phyloP scores from a whole-genome alignment of 495 filamentous ascomycete species.

The Hypoxylon intermedium region DNA sequence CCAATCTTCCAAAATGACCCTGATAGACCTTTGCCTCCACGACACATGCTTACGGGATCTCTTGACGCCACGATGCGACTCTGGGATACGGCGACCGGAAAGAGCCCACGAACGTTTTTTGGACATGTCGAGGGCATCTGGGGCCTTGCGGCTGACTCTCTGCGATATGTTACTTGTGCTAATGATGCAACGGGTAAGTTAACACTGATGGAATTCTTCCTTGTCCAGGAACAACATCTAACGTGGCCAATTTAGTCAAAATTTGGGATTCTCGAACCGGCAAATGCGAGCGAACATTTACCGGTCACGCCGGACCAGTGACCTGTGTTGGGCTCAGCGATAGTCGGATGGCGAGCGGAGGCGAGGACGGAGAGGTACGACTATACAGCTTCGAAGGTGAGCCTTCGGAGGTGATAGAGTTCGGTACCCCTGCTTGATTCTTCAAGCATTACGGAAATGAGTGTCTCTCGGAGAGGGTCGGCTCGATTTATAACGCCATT shows the following conservation, averaged over 20 bases:
- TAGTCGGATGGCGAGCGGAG: constrained; percentile 82
- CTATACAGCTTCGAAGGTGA: constrained; percentile 80
- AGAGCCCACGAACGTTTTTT: constrained; percentile 89
- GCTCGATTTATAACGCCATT: not conserved
- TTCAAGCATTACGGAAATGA: not conserved
- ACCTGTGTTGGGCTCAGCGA: constrained; percentile 92
- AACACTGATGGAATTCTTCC: too few species aligned
- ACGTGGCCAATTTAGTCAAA: constrained; percentile 58
- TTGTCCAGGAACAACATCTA: too few species aligned
- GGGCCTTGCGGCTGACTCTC: constrained; percentile 88
- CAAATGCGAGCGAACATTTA: constrained; percentile 88
- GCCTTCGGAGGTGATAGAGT: constrained; percentile 43
- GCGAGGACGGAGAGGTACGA: constrained; percentile 90
- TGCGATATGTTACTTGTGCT: constrained; percentile 86
- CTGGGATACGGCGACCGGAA: constrained; percentile 86
- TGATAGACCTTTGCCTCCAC: constrained; percentile 73
- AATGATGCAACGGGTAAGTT: constrained; percentile 88
- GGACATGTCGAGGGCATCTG: constrained; percentile 96
- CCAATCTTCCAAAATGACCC: constrained; percentile 60
- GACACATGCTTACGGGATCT: constrained; percentile 90
- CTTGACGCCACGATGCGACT: constrained; percentile 90
- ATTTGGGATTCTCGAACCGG: constrained; percentile 94
- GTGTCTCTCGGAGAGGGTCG: not conserved
- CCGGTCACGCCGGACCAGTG: constrained; percentile 87
- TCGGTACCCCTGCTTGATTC: constrained; percentile 45